A percentile compares a stretch with the other conserved stretches of the same genome.
Evolutionary conservation across 1,139 yeast species (phyloP).

Genomic region (Sugiyamaella novakii): DNA sequence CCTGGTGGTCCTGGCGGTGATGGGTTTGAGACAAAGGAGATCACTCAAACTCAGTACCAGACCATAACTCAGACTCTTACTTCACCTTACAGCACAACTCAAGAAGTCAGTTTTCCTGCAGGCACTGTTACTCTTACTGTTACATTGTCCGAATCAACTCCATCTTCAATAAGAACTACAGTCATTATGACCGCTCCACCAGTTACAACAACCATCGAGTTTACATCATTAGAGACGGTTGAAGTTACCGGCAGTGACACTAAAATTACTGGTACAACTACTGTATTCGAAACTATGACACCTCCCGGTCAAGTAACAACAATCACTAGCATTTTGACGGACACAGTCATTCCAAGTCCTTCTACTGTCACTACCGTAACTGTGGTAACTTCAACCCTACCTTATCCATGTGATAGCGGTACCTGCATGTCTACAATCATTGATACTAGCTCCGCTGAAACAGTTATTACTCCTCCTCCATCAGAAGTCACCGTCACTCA

Average conservation of each 20-base stretch:
- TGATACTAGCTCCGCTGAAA: conserved; percentile 17
- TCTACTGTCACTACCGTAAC: conserved; percentile 20
- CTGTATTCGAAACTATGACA: conserved; percentile 20
- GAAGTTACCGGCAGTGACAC: conserved; percentile 19
- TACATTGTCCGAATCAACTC: conserved; percentile 17
- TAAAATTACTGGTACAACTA: conserved; percentile 24
- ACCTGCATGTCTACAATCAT: conserved; percentile 22
- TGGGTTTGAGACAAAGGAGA: conserved; percentile 13
- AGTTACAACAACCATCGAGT: conserved; percentile 12
- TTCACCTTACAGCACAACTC: conserved; percentile 9
- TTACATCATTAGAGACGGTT: conserved; percentile 16
- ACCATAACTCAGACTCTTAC: conserved; percentile 14
- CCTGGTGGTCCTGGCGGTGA: conserved; percentile 30
- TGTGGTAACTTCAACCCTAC: conserved; percentile 22
- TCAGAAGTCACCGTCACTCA: conserved; percentile 18
- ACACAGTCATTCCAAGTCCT: conserved; percentile 19
- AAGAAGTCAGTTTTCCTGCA: conserved; percentile 11
- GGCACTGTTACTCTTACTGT: conserved; percentile 19
- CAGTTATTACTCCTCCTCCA: conserved; percentile 21
- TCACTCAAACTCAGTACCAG: conserved; percentile 10
- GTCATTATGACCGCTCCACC: conserved; percentile 22
- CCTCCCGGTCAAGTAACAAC: conserved; percentile 21
- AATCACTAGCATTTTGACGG: conserved; percentile 18
- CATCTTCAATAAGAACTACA: conserved; percentile 21
- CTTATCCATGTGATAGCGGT: conserved; percentile 19